phyloP scores from a whole-genome alignment of 768 basidiomycete genomes.

The Termitomyces sp. region DNA sequence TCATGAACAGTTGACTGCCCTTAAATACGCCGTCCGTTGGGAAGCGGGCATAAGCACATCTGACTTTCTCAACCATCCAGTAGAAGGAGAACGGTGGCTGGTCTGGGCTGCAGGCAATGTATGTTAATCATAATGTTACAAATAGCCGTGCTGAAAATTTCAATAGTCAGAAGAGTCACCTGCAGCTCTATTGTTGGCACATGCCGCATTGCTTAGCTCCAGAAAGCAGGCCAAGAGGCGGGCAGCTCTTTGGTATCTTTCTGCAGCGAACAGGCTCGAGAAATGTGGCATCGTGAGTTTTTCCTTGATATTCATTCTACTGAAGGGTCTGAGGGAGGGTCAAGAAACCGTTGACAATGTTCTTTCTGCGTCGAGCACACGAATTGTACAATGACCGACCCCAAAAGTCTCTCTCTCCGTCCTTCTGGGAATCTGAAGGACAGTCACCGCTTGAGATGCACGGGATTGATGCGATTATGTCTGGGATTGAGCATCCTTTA shows the following conservation, averaged over 20 bases:
- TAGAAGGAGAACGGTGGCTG: slow-evolving; percentile 84
- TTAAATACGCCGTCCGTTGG: slow-evolving; percentile 75
- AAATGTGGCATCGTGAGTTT: slow-evolving; percentile 78
- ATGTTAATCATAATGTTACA: slow-evolving; percentile 22
- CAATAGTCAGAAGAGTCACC: slow-evolving; percentile 80
- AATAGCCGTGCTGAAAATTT: slow-evolving; percentile 24
- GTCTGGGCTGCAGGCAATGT: slow-evolving; percentile 85
- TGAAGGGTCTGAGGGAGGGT: slow-evolving; percentile 1
- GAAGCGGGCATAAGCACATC: slow-evolving; percentile 56
- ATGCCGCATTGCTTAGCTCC: slow-evolving; percentile 71
- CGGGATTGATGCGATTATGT: slow-evolving; percentile 62
- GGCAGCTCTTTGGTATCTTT: slow-evolving; percentile 77
- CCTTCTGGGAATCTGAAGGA: slow-evolving; percentile 78
- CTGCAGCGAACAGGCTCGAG: slow-evolving; percentile 74
- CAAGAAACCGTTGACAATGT: slow-evolving; percentile 84
- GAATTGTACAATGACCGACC: slow-evolving; percentile 54
- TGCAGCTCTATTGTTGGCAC: slow-evolving; percentile 74
- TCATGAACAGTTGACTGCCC: slow-evolving; percentile 63
- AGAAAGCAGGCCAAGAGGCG: slow-evolving; percentile 56
- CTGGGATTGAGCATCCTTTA: slow-evolving; percentile 78
- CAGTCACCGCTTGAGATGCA: slow-evolving; percentile 33
- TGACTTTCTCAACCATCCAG: slow-evolving; percentile 54
- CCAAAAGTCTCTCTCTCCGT: slow-evolving; percentile 66
- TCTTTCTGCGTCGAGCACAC: slow-evolving; percentile 73
- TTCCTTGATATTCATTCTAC: slow-evolving; percentile 8